Conservation (phyloP, 805 yeast genomes). For the Kluyveromyces lactis region DNA sequence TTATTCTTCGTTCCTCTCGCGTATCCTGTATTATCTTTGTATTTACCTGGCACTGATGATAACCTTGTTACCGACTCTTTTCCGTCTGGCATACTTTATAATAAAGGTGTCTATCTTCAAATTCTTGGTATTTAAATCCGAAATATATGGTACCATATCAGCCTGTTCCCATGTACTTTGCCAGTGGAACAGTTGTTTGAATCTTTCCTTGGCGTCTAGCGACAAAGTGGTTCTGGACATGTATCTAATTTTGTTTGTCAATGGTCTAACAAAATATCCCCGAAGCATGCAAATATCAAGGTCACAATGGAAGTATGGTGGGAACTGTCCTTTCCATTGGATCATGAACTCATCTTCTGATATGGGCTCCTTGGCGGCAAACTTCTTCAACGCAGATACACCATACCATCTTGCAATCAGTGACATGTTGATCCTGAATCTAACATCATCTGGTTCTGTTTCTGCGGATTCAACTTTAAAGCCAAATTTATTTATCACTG, state of each 20-base stretch:
- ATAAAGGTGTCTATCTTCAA: constrained; percentile 49
- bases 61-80: constrained; percentile 36
- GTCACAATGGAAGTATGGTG: constrained; percentile 53
- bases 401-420: constrained; percentile 59
- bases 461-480: neutral
- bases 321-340: constrained; percentile 55
- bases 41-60: constrained; percentile 26
- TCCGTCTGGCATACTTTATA: constrained; percentile 54
- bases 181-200: constrained; percentile 42
- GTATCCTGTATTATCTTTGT: too few species aligned
- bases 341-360: constrained; percentile 48
- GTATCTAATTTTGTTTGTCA: constrained; percentile 39
- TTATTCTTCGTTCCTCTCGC: too few species aligned
- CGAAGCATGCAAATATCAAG: constrained; percentile 44
- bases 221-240: constrained; percentile 45
- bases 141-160: constrained; percentile 57
- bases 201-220: constrained; percentile 38
- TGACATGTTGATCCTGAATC: constrained; percentile 34
- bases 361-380: constrained; percentile 26
- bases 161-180: constrained; percentile 54
- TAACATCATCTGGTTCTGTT: constrained; percentile 15
- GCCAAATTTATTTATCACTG: constrained; percentile 44
- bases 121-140: constrained; percentile 46
- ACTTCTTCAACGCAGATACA: constrained; percentile 36
- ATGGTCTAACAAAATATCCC: constrained; percentile 49